A percentile compares a stretch with the other conserved stretches of the same genome.
phyloP scores from a whole-genome alignment of 805 yeast genomes.

The Peterozyma xylosa region DNA sequence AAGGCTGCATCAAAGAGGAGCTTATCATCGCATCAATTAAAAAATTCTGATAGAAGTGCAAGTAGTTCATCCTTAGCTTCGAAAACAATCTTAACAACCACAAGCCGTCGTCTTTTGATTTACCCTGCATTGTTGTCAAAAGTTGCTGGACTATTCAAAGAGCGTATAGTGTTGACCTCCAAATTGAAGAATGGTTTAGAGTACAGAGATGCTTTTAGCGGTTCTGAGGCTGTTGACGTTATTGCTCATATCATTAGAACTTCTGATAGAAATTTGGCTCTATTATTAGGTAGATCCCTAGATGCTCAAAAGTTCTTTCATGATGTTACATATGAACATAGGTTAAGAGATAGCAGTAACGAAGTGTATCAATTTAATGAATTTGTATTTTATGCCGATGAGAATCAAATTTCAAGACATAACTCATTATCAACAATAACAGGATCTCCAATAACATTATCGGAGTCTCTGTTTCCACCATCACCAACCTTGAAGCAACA shows the following conservation, averaged over 20 bases:
- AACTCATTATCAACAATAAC: slow-evolving; percentile 1
- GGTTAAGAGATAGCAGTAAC: slow-evolving; percentile 77
- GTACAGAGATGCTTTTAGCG: slow-evolving; percentile 90
- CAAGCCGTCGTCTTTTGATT: slow-evolving; percentile 55
- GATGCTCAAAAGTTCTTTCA: slow-evolving; percentile 94
- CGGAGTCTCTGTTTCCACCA: background rate
- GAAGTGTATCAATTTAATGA: slow-evolving; percentile 85
- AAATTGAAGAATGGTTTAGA: slow-evolving; percentile 86
- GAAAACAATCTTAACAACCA: slow-evolving; percentile 40
- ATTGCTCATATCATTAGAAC: slow-evolving; percentile 81
- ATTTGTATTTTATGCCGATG: slow-evolving; percentile 29
- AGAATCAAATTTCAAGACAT: background rate
- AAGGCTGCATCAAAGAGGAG: slow-evolving; percentile 25
- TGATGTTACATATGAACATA: slow-evolving; percentile 92
- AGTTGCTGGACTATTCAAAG: slow-evolving; percentile 75
- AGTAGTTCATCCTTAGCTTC: slow-evolving; percentile 24
- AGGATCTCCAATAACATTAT: too few relatives aligned
- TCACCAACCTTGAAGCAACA: background rate
- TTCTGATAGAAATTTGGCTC: slow-evolving; percentile 84
- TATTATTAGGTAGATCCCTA: slow-evolving; percentile 80
- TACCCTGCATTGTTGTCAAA: slow-evolving; percentile 86
- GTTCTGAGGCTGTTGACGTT: slow-evolving; percentile 89
- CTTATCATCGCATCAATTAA: slow-evolving; percentile 23
- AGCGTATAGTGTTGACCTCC: slow-evolving; percentile 61
- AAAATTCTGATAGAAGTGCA: slow-evolving; percentile 20